A percentile compares a stretch with the other conserved stretches of the same genome.
Evolutionary conservation across 768 basidiomycete species (phyloP).

Genomic region (Mycena vulgaris): DNA sequence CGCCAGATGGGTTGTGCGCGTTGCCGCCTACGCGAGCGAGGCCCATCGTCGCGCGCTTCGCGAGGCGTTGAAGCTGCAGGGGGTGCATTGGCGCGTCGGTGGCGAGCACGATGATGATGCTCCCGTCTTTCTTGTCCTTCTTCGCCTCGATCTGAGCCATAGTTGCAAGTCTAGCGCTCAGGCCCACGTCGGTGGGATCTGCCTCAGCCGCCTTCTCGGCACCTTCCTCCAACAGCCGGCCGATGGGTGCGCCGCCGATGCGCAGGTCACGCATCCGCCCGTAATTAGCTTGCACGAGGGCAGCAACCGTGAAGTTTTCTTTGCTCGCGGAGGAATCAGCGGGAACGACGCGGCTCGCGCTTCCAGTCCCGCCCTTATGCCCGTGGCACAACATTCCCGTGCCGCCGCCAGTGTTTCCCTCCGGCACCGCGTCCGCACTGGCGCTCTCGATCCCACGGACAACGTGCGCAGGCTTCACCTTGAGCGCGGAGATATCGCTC

Average conservation of each 20-base stretch:
- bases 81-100: constrained; percentile 24
- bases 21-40: constrained; percentile 24
- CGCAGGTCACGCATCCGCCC: constrained; percentile 25
- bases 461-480: constrained; percentile 11
- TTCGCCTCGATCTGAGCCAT: constrained; percentile 15
- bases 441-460: constrained; percentile 22
- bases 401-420: constrained; percentile 25
- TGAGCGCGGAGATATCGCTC: constrained; percentile 18
- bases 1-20: constrained; percentile 21
- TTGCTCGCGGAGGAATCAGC: background rate
- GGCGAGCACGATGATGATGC: constrained; percentile 24
- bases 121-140: constrained; percentile 24
- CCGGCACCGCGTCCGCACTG: constrained; percentile 13
- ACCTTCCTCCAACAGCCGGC: background rate
- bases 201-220: constrained; percentile 3
- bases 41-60: constrained; percentile 20
- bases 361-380: constrained; percentile 16
- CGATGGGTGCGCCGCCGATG: constrained; percentile 23
- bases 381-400: constrained; percentile 25
- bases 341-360: constrained; percentile 14
- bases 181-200: background rate
- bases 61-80: constrained; percentile 20
- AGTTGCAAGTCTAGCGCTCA: background rate
- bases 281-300: constrained; percentile 17
- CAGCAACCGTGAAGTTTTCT: constrained; percentile 12